Evolutionary conservation across 768 basidiomycete species (phyloP), one percentile per base, ranked within the genome.

Genomic region (Leucogyrophana mollusca): DNA sequence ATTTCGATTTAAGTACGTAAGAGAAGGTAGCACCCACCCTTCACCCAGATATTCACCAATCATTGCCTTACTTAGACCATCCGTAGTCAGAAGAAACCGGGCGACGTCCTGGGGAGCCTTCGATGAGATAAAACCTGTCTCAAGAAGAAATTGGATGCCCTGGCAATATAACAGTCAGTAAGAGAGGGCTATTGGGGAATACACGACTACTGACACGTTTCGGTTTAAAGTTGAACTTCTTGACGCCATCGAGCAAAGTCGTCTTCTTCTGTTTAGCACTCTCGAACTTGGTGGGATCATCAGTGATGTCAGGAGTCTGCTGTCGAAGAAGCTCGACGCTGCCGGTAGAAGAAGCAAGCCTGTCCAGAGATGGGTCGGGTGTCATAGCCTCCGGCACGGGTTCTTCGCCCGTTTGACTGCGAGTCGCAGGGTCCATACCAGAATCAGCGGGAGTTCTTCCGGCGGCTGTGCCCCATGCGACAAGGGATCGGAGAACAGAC

Each of bases 11-110:
- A 20, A 27, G 18, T 16, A 23, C 38, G 24, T 42, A n/a, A 4
- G 7, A 34, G 7, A 9, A 33, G 25, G 7, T 8, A 16, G 17
- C 9, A 74, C 84, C 63, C 49, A 97, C 94, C 85, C 94, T 76
- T 98, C 96, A 30, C 96, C 96, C 4, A 99, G 74, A 66, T 96
- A 98, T 72, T 99, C 96, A 48, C 96, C 96, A 50, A 99, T 94
- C 84, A 92, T 90, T 8, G 86, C 77, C 66, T 99, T 99, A 65
- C 82, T 94, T 36, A 99, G 72, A 2, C 96, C 96, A 62, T 98
- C 95, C 2, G 92, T 92, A 24, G 78, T 76, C 18, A 92, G 74
- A 33, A 99, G 70, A 72, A 99, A 98, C 14, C 67, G 67, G 0
- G 95, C 95, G 46, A 99, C 77, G 56, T 91, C 88, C 40, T 76